These are phyloP conservation scores for Arachnomyces sp. DNA, from an alignment of 2,329 filamentous ascomycete species.

Conservation along the genomic window DNA sequence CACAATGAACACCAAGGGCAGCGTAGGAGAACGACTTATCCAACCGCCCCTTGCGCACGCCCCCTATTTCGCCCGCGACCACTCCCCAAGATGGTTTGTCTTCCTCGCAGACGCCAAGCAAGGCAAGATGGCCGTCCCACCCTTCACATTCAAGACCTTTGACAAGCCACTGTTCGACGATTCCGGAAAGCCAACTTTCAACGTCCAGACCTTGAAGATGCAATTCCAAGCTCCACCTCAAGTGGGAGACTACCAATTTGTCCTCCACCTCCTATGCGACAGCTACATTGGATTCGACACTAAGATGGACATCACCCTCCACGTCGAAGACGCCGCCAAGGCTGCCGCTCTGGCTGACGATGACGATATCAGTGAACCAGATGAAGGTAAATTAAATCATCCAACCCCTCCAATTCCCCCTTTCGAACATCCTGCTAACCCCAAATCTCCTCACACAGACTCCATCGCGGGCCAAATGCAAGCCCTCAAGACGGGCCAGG, in stretches of 20 bases:
- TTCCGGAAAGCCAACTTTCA: conserved; percentile 74
- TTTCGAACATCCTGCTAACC: conserved; percentile 13
- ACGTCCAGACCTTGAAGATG: conserved; percentile 92
- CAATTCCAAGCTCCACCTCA: conserved; percentile 93
- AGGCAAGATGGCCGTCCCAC: conserved; percentile 91
- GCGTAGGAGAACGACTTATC: conserved; percentile 55
- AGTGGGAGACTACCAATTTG: conserved; percentile 86
- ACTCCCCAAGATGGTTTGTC: conserved; percentile 85
- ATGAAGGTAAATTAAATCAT: conserved; percentile 67
- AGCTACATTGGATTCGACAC: conserved; percentile 92
- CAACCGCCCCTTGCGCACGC: conserved; percentile 81
- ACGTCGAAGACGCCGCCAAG: conserved; percentile 82
- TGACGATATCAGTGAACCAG: conserved; percentile 94
- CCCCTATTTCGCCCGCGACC: conserved; percentile 81
- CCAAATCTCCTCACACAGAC: conserved; percentile 50
- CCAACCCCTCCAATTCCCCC: not conserved
- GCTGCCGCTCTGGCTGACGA: conserved; percentile 72
- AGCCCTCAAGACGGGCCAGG: conserved; percentile 63
- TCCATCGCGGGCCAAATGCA: conserved; percentile 87
- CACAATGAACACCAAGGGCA: conserved; percentile 46
- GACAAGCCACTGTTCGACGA: conserved; percentile 79
- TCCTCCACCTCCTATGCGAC: conserved; percentile 88
- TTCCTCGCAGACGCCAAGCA: conserved; percentile 93
- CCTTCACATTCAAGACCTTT: conserved; percentile 89
- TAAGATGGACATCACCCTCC: conserved; percentile 80